phyloP scores from a whole-genome alignment of 2,329 filamentous ascomycete genomes.

The Emmonsiellopsis sp. region DNA sequence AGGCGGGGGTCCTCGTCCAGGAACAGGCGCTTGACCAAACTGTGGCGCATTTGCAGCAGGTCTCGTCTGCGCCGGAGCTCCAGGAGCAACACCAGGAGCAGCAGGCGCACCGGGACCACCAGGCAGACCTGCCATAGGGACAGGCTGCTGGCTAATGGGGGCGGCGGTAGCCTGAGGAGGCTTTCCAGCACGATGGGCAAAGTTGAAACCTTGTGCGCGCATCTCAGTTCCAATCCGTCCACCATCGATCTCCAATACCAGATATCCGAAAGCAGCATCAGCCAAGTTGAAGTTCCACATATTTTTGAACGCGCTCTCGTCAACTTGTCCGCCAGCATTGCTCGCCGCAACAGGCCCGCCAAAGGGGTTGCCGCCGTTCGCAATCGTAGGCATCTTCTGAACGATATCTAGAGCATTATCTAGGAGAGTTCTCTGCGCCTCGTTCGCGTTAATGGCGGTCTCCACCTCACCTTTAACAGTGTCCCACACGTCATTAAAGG shows the following conservation, averaged over 20 bases:
- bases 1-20: constrained; percentile 19
- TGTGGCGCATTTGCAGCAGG: constrained; percentile 25
- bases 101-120: constrained; percentile 15
- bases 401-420: constrained; percentile 88
- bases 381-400: constrained; percentile 94
- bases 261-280: constrained; percentile 92
- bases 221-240: constrained; percentile 97
- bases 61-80: constrained; percentile 27
- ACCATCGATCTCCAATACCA: constrained; percentile 89
- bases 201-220: constrained; percentile 98
- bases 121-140: constrained; percentile 4
- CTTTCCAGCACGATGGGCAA: constrained; percentile 88
- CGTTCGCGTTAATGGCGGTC: constrained; percentile 85
- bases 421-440: constrained; percentile 84
- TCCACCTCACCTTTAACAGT: constrained; percentile 95
- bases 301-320: constrained; percentile 99
- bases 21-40: constrained; percentile 32
- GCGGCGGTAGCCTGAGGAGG: constrained; percentile 37
- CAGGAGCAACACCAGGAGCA: constrained; percentile 26
- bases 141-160: constrained; percentile 11
- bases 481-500: constrained; percentile 99
- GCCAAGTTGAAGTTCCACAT: constrained; percentile 99
- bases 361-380: constrained; percentile 93
- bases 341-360: constrained; percentile 71
- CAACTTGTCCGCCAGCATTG: constrained; percentile 71